phyloP scores from a whole-genome alignment of 2,329 filamentous ascomycete genomes.

The Dactylellina haptotyla region DNA sequence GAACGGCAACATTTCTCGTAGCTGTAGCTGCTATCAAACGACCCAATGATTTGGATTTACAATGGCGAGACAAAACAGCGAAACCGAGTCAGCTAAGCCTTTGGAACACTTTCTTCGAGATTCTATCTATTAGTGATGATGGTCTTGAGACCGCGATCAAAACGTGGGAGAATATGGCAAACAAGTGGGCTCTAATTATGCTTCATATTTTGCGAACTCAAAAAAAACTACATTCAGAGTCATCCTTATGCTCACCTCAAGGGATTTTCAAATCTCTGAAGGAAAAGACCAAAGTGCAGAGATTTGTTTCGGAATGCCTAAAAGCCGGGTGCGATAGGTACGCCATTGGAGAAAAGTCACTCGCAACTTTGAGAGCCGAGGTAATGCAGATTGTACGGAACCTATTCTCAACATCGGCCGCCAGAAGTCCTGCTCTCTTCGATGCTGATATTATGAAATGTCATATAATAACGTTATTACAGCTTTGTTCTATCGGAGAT shows the following conservation, averaged over 20 bases:
- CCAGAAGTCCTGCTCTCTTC: not conserved
- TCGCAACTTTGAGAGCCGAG: not conserved
- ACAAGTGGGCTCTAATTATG: not conserved
- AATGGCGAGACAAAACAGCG: not conserved
- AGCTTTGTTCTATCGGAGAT: slow-evolving; percentile 9
- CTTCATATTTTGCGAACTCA: not conserved
- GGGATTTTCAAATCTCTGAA: not conserved
- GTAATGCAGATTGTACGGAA: not conserved
- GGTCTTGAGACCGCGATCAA: not conserved
- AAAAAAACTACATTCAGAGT: not conserved
- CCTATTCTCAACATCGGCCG: not conserved
- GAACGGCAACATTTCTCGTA: not conserved
- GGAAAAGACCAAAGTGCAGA: not conserved
- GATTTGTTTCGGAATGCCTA: not conserved
- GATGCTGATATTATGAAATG: slow-evolving; percentile 12
- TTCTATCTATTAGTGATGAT: not conserved
- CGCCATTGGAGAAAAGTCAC: not conserved
- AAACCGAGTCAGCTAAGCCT: not conserved
- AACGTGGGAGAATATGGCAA: not conserved
- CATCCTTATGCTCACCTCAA: not conserved
- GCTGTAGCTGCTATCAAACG: not conserved
- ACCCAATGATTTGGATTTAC: not conserved
- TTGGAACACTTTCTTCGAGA: slow-evolving; percentile 7
- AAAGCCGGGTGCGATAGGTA: not conserved
- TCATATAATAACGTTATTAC: not conserved